Evolutionary conservation across 1,139 yeast genomes (phyloP), one percentile per base, ranked within the genome.

Genomic region (Geotrichum siamense): DNA sequence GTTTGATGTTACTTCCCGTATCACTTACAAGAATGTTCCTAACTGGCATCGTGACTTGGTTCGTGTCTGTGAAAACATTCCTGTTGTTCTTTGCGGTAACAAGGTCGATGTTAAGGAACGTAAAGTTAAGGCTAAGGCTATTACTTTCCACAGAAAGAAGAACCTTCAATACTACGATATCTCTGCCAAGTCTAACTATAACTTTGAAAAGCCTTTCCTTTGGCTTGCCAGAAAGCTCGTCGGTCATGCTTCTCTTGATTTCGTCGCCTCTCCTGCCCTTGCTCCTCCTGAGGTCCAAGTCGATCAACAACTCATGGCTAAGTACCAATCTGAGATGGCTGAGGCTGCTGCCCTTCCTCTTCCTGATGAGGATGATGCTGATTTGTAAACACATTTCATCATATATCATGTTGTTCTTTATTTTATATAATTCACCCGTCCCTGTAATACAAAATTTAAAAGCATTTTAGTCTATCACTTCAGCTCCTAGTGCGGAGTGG

Each of bases 91-190:
- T 59, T 86, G 96, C 75, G 99, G 99, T 73, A 93, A 93, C 82
- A 93, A 93, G 76, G 99, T 91, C 61, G 99, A 93, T 69, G 98
- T 93, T 60, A 61, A 93, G 79, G 99, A 93, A 76, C 85, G 99
- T 74, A 93, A 93, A 75, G 99, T 93, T 65, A 93, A 93, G 80
- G 98, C 98, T 62, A 91, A 91, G 80, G 86, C 96, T 66, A 91
- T 91, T 75, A 93, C 98, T 61, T 93, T 93, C 96, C 98, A 91
- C 85, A 84, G 97, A 80, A 93, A 93, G 94, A 93, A 93, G 82
- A 91, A 93, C 76, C 79, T 93, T 70, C 99, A 93, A 75, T 93
- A 93, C 75, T 93, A 93, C 74, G 99, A 93, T 71, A 93, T 93
- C 67, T 89, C 97, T 50, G 99, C 99, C 69, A 93, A 93, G 76